Conservation (phyloP, 176 grass and related monocot genomes). For the Musa schizocarpa region DNA sequence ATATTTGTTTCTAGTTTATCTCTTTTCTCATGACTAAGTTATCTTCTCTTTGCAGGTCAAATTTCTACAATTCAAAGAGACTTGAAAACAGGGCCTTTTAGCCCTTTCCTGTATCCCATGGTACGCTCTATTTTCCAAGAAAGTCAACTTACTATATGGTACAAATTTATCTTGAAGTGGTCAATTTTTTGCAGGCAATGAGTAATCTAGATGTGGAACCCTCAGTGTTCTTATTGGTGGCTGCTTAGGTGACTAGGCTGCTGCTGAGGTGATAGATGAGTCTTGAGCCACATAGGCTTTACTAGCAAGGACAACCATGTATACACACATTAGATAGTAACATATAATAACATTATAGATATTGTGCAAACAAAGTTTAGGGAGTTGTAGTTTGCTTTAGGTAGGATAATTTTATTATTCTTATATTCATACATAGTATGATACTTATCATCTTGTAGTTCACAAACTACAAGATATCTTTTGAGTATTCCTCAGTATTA, state of each 20-base stretch:
- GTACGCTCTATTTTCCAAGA: not conserved
- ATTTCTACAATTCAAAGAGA: not conserved
- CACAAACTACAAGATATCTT: too few species aligned
- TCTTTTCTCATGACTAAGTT: not conserved
- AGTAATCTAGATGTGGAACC: not conserved
- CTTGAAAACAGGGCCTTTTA: not conserved
- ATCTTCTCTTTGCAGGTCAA: not conserved
- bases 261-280: not conserved
- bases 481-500: too few species aligned
- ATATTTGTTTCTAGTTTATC: not conserved
- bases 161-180: not conserved
- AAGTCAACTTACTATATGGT: not conserved
- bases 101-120: not conserved
- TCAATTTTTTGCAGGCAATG: not conserved
- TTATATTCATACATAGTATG: too few species aligned
- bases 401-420: too few species aligned
- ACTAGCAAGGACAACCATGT: too few species aligned
- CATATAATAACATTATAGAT: too few species aligned
- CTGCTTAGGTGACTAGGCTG: not conserved
- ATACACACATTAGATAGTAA: too few species aligned
- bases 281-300: not conserved
- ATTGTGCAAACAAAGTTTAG: too few species aligned
- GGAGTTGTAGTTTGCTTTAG: too few species aligned
- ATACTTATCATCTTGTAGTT: too few species aligned
- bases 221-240: not conserved